Evolutionary conservation across 768 basidiomycete genomes (phyloP).

Genomic region (Hericium erinaceus): DNA sequence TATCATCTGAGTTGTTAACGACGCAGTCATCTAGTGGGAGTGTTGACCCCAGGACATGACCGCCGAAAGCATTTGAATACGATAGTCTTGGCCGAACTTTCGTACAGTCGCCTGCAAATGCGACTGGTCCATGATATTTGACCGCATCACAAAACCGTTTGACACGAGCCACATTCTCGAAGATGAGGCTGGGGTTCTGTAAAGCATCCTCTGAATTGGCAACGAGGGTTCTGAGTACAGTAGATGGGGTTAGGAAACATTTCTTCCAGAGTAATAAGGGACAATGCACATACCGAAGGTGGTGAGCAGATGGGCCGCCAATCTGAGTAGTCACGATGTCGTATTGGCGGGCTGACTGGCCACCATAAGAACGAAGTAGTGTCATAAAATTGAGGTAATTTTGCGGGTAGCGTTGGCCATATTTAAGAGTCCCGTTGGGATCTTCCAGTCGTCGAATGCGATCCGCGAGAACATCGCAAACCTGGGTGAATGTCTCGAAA

Average conservation of each 20-base stretch:
- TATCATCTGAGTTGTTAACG: conserved; percentile 18
- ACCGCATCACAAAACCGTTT: conserved; percentile 17
- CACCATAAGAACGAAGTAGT: conserved; percentile 12
- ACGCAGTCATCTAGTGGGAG: conserved; percentile 16
- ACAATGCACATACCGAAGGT: background rate
- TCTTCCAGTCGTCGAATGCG: background rate
- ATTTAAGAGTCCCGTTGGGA: conserved; percentile 6
- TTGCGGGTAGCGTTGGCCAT: conserved; percentile 10
- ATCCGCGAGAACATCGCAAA: conserved; percentile 11
- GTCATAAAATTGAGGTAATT: conserved; percentile 15
- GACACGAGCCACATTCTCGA: conserved; percentile 20
- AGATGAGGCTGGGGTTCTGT: conserved; percentile 18
- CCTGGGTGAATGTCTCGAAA: conserved; percentile 8
- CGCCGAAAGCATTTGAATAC: conserved; percentile 20
- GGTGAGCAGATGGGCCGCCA: background rate
- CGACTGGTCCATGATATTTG: conserved; percentile 18
- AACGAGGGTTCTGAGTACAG: too few relatives aligned
- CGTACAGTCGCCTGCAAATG: conserved; percentile 20
- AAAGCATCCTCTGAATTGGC: conserved; percentile 17
- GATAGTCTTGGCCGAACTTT: conserved; percentile 19
- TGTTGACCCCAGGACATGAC: conserved; percentile 20
- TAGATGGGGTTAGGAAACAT: too few relatives aligned
- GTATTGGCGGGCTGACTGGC: conserved; percentile 13
- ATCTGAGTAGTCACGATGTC: conserved; percentile 6
- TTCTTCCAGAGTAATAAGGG: conserved; percentile 5